Evolutionary conservation across 2,329 filamentous ascomycete species (phyloP).

Genomic region (Ceratocystis smalleyi): DNA sequence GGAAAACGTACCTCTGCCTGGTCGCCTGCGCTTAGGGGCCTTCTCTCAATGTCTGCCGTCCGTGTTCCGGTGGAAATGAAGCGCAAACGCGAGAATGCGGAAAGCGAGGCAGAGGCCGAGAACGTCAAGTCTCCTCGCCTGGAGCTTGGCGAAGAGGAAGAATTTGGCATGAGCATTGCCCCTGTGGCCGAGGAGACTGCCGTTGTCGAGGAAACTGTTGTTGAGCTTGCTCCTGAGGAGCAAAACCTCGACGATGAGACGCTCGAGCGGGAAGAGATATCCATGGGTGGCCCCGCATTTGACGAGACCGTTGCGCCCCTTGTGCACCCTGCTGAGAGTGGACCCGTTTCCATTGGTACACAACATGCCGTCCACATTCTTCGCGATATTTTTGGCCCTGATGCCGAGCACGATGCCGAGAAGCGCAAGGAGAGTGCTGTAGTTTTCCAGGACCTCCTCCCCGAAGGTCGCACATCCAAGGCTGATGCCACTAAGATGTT

Average conservation of each 20-base stretch:
- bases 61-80: conserved; percentile 68
- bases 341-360: conserved; percentile 76
- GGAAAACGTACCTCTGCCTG: conserved; percentile 63
- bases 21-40: conserved; percentile 84
- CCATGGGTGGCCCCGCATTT: conserved; percentile 40
- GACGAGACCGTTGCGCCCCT: conserved; percentile 64
- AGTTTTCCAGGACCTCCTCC: conserved; percentile 81
- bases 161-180: conserved; percentile 24
- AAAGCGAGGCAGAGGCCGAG: conserved; percentile 62
- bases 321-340: conserved; percentile 67
- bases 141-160: conserved; percentile 52
- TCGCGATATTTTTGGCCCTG: conserved; percentile 67
- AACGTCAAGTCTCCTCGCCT: conserved; percentile 55
- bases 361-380: conserved; percentile 93
- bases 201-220: conserved; percentile 44
- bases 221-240: conserved; percentile 49
- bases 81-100: conserved; percentile 79
- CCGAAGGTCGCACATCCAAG: conserved; percentile 63
- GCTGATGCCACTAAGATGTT: conserved; percentile 98
- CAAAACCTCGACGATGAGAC: conserved; percentile 34
- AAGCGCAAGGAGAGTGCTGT: conserved; percentile 63
- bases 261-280: conserved; percentile 29
- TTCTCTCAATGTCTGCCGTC: conserved; percentile 74
- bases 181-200: conserved; percentile 33
- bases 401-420: conserved; percentile 51